Percentiles rank a stretch among this genome's conserved stretches.
phyloP scores from a whole-genome alignment of 768 basidiomycete species.

The Macrolepiota albuminosa region DNA sequence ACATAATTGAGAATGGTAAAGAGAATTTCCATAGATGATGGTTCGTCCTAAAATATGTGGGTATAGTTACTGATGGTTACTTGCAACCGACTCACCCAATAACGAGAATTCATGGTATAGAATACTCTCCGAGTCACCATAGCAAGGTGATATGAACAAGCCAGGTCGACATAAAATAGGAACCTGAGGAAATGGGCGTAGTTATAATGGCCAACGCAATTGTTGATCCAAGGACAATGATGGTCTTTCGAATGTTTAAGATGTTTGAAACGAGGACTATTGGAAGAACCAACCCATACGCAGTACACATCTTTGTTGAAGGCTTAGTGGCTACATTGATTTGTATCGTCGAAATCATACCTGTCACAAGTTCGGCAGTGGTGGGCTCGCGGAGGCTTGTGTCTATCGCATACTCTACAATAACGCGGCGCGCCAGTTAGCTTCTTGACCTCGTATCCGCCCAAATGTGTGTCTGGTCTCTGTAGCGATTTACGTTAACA shows the following conservation, averaged over 20 bases:
- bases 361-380: slow-evolving; percentile 88
- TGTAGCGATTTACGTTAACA: slow-evolving; percentile 23
- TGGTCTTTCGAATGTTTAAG: slow-evolving; percentile 50
- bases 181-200: slow-evolving; percentile 89
- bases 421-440: slow-evolving; percentile 77
- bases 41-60: slow-evolving; percentile 50
- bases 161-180: slow-evolving; percentile 87
- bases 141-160: slow-evolving; percentile 81
- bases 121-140: slow-evolving; percentile 74
- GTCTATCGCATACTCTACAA: slow-evolving; percentile 81
- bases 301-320: slow-evolving; percentile 61
- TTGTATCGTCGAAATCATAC: slow-evolving; percentile 14
- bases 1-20: slow-evolving; percentile 88
- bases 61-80: not conserved
- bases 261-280: not conserved
- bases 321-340: slow-evolving; percentile 3
- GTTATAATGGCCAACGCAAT: slow-evolving; percentile 92
- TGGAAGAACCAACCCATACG: slow-evolving; percentile 72
- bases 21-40: slow-evolving; percentile 63
- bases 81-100: slow-evolving; percentile 43
- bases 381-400: slow-evolving; percentile 87
- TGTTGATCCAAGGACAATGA: slow-evolving; percentile 92
- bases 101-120: slow-evolving; percentile 33
- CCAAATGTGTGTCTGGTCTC: slow-evolving; percentile 69
- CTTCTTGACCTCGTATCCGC: slow-evolving; percentile 89